Evolutionary conservation across 164 flowering plant genomes (phyloP), one percentile per base, ranked within the genome.

Genomic region (Vitis vinifera): DNA sequence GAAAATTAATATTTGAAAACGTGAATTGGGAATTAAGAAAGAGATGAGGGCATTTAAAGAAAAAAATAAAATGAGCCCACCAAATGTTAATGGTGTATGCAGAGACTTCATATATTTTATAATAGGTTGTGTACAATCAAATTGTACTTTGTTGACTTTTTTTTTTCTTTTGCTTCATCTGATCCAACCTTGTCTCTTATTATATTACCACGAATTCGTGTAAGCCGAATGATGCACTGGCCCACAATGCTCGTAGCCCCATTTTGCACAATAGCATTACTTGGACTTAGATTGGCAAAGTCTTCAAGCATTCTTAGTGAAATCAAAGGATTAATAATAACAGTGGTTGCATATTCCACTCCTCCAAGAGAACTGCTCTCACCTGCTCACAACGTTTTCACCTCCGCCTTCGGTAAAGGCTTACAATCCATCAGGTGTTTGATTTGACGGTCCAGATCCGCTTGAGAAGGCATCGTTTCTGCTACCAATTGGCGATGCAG

Each of bases 171-270:
- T 19, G 19, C 27, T 1, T 23, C 27, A 0, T 1, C 19, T 19
- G 1, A 23, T 23, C 27, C 27, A 23, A 1, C 27, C 98, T 94
- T 91, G 85, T 96, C 97, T 80, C 98, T 83, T 60, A 92, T 86
- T 12, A 95, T 81, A 69, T 91, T 95, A 78, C 97, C 97, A 53
- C 84, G 88, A 71, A 71, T 52, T 56, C 69, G 78, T 53, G 99
- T 97, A 74, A 96, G 85, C 86, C 93, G 99, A 80, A 96, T 91
- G 70, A 93, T 67, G 75, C 97, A 96, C 78, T 88, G 99, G 13
- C 98, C 99, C 29, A 96, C 99, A 59, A 92, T 93, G 78, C 99
- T 93, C 58, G 97, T 96, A 16, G 99, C 92, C 63, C 99, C 99
- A 85, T 96, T 95, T 86, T 96, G 98, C 76, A 96, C 97, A 75